Percentiles rank a stretch among this genome's conserved stretches.
These are phyloP conservation scores for Catharanthus roseus DNA, from an alignment of 257 asterid species.

Conservation along the genomic window DNA sequence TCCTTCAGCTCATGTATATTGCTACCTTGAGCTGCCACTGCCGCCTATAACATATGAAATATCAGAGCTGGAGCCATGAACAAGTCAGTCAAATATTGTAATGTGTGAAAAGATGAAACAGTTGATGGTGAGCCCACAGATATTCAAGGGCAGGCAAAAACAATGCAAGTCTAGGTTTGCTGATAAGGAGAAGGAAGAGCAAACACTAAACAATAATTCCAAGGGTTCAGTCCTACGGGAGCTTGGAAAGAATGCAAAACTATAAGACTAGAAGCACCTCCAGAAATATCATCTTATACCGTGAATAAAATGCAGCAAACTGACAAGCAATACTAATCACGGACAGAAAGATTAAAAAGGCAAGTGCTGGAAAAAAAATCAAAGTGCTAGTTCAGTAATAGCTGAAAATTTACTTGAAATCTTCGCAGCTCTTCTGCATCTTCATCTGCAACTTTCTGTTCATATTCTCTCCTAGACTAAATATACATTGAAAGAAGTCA, in stretches of 20 bases:
- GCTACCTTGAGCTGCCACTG: conserved; percentile 65
- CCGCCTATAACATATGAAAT: conserved; percentile 47
- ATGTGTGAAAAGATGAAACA: not conserved
- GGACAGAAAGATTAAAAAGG: not conserved
- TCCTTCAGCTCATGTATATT: conserved; percentile 61
- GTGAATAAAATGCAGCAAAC: not conserved
- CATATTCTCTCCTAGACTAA: conserved; percentile 75
- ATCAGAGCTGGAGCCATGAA: not conserved
- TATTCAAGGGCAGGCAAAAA: not conserved
- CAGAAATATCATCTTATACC: not conserved
- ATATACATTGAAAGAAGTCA: conserved; percentile 25
- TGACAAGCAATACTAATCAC: not conserved
- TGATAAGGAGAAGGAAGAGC: not conserved
- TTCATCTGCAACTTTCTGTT: conserved; percentile 75
- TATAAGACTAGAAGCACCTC: not conserved
- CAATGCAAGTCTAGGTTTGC: not conserved
- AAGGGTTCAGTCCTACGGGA: conserved; percentile 5
- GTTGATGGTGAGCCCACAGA: not conserved
- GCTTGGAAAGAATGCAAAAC: not conserved
- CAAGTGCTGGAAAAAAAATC: not conserved
- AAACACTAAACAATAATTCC: conserved; percentile 6
- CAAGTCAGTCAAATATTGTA: not conserved
- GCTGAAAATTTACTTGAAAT: conserved; percentile 61
- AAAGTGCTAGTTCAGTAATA: conserved; percentile 11
- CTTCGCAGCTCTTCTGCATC: conserved; percentile 65